Evolutionary conservation across 352 stramenopile genomes (phyloP), one percentile per base, ranked within the genome.

Genomic region (Pythium phragmitis): DNA sequence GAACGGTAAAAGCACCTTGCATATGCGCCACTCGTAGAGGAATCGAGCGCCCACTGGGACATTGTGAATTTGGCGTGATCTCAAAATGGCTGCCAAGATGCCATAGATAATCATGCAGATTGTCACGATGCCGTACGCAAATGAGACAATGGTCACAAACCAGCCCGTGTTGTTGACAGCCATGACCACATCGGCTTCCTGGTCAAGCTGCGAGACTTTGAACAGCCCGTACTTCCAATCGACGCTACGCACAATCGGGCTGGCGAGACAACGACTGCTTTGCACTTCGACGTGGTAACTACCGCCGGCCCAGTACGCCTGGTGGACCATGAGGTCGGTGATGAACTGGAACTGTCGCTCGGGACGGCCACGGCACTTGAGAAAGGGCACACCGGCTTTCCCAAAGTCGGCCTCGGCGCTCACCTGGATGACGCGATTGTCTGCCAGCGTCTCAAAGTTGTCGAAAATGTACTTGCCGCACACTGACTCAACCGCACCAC

Each of bases 241-340:
- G 17, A 21, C 39, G 28, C 45, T 51, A 2, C 37, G 45, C 1
- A 67, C 17, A 3, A 63, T 8, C 19, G 68, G 64, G 4, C 33
- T 39, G 0, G 64, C 64, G 3, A 55, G 21, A 46, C 64, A 75
- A 3, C 65, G 60, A 50, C 69, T 75, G 50, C 19, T 70, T 23
- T 72, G 69, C 13, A 77, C 51, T 57, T 77, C 67, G n/a, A 80
- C 26, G 41, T 75, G 62, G 37, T 60, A 74, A 36, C 57, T 73
- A 0, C 69, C 60, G 0, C 74, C 74, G n/a, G 70, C 64, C 74
- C 70, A 81, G 48, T 72, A 79, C 0, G 47, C 60, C 46, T 79
- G 65, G 3, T 70, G 53, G 12, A 77, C 53, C 30, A 79, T 64
- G 43, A 78, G 47, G 34, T 79, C 74, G 12, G 69, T 70, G n/a